Evolutionary conservation across 768 basidiomycete genomes (phyloP).

Genomic region (Amanita brunnescens): DNA sequence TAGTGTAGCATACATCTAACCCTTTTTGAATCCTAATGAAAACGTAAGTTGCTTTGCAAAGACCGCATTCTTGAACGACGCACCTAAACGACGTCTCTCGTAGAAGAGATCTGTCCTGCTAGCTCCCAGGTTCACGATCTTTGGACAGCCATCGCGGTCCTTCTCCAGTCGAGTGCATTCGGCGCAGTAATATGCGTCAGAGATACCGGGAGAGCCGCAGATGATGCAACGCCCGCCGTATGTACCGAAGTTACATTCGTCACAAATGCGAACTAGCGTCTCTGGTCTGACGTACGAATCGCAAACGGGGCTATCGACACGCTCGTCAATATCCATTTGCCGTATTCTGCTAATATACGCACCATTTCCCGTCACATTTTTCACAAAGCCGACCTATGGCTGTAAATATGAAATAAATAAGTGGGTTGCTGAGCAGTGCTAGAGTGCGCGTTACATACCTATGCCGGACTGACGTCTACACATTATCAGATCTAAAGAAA

Average conservation of each 20-base stretch:
- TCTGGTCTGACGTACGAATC: slow-evolving; percentile 99
- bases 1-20: slow-evolving; percentile 22
- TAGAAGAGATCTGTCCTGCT: slow-evolving; percentile 91
- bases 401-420: slow-evolving; percentile 20
- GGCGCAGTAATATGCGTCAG: slow-evolving; percentile 98
- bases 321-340: neutral
- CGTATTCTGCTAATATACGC: slow-evolving; percentile 15
- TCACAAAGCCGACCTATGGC: slow-evolving; percentile 98
- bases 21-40: slow-evolving; percentile 62
- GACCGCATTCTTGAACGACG: slow-evolving; percentile 13
- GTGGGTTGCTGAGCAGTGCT: neutral
- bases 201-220: slow-evolving; percentile 89
- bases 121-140: slow-evolving; percentile 95
- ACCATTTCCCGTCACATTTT: slow-evolving; percentile 99
- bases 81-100: slow-evolving; percentile 78
- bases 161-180: slow-evolving; percentile 97
- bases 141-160: slow-evolving; percentile 96
- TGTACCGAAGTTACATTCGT: slow-evolving; percentile 99
- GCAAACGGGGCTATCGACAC: slow-evolving; percentile 73
- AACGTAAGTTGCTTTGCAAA: neutral
- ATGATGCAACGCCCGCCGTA: slow-evolving; percentile 98
- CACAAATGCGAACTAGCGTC: slow-evolving; percentile 95
- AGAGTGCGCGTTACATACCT: slow-evolving; percentile 36
- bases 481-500: slow-evolving; percentile 82
- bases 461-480: slow-evolving; percentile 97